Evolutionary conservation across 805 yeast genomes (phyloP).

Genomic region (Ogataea ramenticola): DNA sequence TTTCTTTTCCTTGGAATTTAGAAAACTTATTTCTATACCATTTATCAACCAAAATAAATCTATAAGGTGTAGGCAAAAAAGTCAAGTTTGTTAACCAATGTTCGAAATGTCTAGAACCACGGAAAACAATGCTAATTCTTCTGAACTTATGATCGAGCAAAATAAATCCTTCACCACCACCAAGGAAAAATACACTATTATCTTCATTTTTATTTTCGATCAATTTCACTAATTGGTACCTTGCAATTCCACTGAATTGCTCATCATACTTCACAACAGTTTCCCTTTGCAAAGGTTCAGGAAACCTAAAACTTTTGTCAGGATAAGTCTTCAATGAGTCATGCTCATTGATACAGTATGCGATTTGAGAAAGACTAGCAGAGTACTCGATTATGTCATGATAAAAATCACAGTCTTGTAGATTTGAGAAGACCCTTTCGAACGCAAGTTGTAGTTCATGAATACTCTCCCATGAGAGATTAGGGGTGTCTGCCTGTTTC

Average conservation of each 20-base stretch:
- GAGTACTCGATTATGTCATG: not conserved
- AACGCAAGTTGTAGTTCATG: not conserved
- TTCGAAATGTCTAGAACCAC: slow-evolving; percentile 11
- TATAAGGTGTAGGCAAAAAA: slow-evolving; percentile 5
- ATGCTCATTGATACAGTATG: slow-evolving; percentile 14
- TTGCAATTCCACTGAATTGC: not conserved
- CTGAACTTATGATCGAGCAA: slow-evolving; percentile 10
- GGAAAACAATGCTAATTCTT: slow-evolving; percentile 8
- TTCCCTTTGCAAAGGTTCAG: not conserved
- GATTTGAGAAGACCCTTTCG: no score
- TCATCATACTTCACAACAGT: not conserved
- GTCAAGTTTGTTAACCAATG: slow-evolving; percentile 16
- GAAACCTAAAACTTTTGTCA: slow-evolving; percentile 6
- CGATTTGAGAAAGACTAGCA: slow-evolving; percentile 7
- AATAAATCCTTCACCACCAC: slow-evolving; percentile 17
- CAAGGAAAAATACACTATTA: slow-evolving; percentile 5
- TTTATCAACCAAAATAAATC: no score
- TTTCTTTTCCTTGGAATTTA: no score
- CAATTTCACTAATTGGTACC: not conserved
- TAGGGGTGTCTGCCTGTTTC: no score
- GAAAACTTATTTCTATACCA: no score
- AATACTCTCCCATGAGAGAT: not conserved
- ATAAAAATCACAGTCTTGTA: not conserved
- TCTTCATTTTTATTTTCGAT: slow-evolving; percentile 1
- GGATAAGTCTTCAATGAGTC: slow-evolving; percentile 3